Evolutionary conservation across 495 filamentous ascomycete species (phyloP).

Genomic region (Extremus antarcticus): DNA sequence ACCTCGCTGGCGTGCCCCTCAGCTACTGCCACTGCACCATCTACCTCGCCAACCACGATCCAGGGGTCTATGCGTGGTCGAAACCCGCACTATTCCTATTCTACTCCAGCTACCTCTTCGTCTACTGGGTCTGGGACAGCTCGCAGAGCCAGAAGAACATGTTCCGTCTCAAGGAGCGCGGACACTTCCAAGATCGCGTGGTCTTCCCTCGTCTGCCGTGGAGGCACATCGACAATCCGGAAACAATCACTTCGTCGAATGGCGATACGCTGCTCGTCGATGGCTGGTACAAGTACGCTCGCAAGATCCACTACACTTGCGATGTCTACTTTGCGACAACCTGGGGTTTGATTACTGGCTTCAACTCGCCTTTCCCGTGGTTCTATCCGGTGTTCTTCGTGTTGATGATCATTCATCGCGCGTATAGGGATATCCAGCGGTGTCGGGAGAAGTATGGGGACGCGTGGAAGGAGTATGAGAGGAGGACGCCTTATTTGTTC

Average conservation of each 20-base stretch:
- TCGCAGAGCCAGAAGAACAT: slow-evolving; percentile 92
- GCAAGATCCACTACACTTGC: slow-evolving; percentile 93
- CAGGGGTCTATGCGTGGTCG: slow-evolving; percentile 72
- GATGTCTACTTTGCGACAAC: slow-evolving; percentile 70
- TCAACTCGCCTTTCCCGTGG: slow-evolving; percentile 84
- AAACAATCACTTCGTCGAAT: slow-evolving; percentile 64
- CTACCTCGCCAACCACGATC: slow-evolving; percentile 82
- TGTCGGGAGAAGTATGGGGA: slow-evolving; percentile 87
- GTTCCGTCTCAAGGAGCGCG: slow-evolving; percentile 73
- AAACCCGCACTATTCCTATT: slow-evolving; percentile 53
- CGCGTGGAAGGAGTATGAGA: slow-evolving; percentile 83
- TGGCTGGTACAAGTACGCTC: slow-evolving; percentile 77
- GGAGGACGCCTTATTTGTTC: slow-evolving; percentile 81
- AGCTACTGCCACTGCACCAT: slow-evolving; percentile 96
- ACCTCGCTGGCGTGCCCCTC: slow-evolving; percentile 87
- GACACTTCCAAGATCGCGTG: slow-evolving; percentile 58
- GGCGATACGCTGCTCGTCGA: slow-evolving; percentile 78
- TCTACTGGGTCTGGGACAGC: slow-evolving; percentile 89
- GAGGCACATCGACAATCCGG: slow-evolving; percentile 76
- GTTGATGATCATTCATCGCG: slow-evolving; percentile 84
- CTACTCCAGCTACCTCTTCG: slow-evolving; percentile 64
- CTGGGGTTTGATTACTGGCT: slow-evolving; percentile 57
- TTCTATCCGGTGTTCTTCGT: slow-evolving; percentile 92
- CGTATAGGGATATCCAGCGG: slow-evolving; percentile 69
- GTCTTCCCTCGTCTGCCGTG: slow-evolving; percentile 92